Conservation (phyloP, 352 stramenopile genomes). For the Phytopythium helicoides region DNA sequence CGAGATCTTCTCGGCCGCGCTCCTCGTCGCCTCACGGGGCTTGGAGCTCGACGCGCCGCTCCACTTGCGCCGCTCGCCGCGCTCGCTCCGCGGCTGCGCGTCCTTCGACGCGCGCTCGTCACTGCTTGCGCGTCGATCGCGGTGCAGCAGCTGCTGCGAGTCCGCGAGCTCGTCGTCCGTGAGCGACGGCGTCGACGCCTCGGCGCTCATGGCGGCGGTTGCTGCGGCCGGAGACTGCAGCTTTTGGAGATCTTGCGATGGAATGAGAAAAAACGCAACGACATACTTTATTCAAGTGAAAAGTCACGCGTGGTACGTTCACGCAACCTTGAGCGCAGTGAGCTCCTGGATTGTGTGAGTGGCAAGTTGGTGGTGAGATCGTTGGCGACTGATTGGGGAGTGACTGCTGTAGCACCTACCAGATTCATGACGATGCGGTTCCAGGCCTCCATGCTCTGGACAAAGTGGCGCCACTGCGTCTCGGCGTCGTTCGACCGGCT, state of each 20-base stretch:
- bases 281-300: background rate
- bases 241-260: background rate
- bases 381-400: too few species aligned
- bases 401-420: too few species aligned
- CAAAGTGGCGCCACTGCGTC: conserved; percentile 68
- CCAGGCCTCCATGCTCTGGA: conserved; percentile 86
- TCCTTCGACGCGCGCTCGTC: too few species aligned
- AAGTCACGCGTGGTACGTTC: background rate
- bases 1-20: conserved; percentile 44
- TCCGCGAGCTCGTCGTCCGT: conserved; percentile 1
- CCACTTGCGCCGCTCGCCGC: too few species aligned
- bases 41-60: too few species aligned
- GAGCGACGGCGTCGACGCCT: background rate
- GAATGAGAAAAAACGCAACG: too few species aligned
- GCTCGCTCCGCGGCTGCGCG: too few species aligned
- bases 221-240: background rate
- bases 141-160: conserved; percentile 3
- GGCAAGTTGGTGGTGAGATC: too few species aligned
- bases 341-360: conserved; percentile 26
- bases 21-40: too few species aligned
- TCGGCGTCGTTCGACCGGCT: conserved; percentile 37
- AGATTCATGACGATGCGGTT: conserved; percentile 85
- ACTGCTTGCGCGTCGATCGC: too few species aligned
- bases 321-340: conserved; percentile 21
- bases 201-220: background rate